A percentile compares a stretch with the other conserved stretches of the same genome.
phyloP scores from a whole-genome alignment of 2,329 filamentous ascomycete species.

The Phialophora macrospora region DNA sequence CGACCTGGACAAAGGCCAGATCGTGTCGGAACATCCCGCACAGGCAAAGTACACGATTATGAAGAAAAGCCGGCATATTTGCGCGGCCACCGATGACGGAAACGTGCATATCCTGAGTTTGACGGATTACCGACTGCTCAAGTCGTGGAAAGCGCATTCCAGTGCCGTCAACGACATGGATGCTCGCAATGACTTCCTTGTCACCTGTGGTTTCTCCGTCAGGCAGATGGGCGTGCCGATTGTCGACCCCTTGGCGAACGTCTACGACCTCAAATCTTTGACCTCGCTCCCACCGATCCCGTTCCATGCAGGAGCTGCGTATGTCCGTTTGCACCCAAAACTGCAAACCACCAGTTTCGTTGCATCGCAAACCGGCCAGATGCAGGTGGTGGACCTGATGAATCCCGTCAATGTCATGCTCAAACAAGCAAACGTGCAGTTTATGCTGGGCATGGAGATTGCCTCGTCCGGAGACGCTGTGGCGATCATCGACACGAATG shows the following conservation, averaged over 20 bases:
- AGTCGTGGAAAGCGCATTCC: constrained; percentile 88
- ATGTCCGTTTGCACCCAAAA: constrained; percentile 93
- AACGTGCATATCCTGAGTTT: constrained; percentile 86
- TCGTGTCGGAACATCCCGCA: constrained; percentile 73
- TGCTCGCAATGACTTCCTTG: constrained; percentile 89
- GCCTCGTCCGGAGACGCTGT: constrained; percentile 86
- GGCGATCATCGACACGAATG: constrained; percentile 78
- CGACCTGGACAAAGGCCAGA: constrained; percentile 72
- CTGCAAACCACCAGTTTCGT: constrained; percentile 95
- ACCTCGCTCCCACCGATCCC: constrained; percentile 86
- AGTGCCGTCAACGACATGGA: constrained; percentile 96
- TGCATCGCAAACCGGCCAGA: constrained; percentile 86
- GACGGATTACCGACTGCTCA: constrained; percentile 74
- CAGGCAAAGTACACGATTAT: constrained; percentile 85
- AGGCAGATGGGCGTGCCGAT: constrained; percentile 79
- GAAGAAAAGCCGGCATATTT: constrained; percentile 86
- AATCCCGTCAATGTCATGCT: constrained; percentile 88
- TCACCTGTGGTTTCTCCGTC: constrained; percentile 91
- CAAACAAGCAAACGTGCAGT: constrained; percentile 78
- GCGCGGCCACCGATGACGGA: constrained; percentile 82
- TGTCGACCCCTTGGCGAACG: constrained; percentile 90
- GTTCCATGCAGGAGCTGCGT: constrained; percentile 88
- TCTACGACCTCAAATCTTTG: constrained; percentile 93
- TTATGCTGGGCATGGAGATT: constrained; percentile 80
- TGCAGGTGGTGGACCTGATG: constrained; percentile 95